These are phyloP conservation scores for Recurvomyces mirabilis DNA, from an alignment of 495 filamentous ascomycete genomes.

Conservation along the genomic window DNA sequence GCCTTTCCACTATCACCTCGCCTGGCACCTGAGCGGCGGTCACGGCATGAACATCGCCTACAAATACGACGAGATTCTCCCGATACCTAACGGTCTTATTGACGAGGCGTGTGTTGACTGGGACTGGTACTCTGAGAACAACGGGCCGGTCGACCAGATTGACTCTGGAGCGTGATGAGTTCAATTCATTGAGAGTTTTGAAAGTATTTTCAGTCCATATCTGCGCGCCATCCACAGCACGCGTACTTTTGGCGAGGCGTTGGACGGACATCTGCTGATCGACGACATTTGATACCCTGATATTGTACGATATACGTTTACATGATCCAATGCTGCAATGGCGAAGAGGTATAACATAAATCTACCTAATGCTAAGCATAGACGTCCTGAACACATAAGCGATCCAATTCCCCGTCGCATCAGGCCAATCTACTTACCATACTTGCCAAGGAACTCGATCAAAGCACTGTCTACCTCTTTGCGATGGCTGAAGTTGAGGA, in stretches of 20 bases:
- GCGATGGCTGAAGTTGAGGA: slow-evolving; percentile 45
- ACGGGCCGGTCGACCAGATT: slow-evolving; percentile 18
- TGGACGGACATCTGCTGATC: no score
- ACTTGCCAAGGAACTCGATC: slow-evolving; percentile 40
- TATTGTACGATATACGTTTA: no score
- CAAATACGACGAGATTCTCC: slow-evolving; percentile 4
- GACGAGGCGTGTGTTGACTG: slow-evolving; percentile 16
- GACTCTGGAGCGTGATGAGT: slow-evolving; percentile 20
- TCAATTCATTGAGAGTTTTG: no score
- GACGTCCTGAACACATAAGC: no score
- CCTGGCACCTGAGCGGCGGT: slow-evolving; percentile 20
- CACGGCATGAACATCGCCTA: slow-evolving; percentile 17
- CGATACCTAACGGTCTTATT: slow-evolving; percentile 9
- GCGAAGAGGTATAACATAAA: no score
- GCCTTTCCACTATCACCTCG: slow-evolving; percentile 23
- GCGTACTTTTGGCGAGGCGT: no score
- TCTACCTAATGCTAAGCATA: no score
- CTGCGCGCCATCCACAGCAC: no score
- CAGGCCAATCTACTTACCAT: slow-evolving; percentile 13
- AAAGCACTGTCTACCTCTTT: slow-evolving; percentile 43
- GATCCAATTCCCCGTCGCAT: no score
- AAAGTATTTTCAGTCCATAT: no score
- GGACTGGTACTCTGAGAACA: slow-evolving; percentile 6
- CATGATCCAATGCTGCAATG: no score
- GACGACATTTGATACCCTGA: no score